Conservation (phyloP, 208 protist genomes). For the Histomonas meleagridis region DNA sequence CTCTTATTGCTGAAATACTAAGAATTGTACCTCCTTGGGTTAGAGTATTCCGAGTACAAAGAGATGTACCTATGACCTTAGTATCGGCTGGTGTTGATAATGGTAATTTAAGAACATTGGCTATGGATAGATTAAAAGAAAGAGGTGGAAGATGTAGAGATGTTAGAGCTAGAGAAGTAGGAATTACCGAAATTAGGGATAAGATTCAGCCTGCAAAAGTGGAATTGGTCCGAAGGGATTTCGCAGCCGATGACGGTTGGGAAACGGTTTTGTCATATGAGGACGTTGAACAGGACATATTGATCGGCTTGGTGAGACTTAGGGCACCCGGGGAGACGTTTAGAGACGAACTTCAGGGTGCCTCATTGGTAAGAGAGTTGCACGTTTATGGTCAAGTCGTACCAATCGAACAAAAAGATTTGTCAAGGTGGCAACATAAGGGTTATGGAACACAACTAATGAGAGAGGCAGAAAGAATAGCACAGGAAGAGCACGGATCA, state of each 20-base stretch:
- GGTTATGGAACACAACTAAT: slow-evolving; percentile 84
- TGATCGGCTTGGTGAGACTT: slow-evolving; percentile 67
- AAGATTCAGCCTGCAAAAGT: slow-evolving; percentile 59
- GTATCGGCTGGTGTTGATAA: slow-evolving; percentile 83
- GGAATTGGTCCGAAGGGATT: slow-evolving; percentile 70
- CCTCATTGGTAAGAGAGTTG: slow-evolving; percentile 74
- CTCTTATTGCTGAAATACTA: slow-evolving; percentile 79
- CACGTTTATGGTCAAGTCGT: slow-evolving; percentile 77
- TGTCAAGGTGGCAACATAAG: slow-evolving; percentile 61
- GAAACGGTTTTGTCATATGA: slow-evolving; percentile 76
- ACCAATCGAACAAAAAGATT: slow-evolving; percentile 63
- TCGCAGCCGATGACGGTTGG: slow-evolving; percentile 67
- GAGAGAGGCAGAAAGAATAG: slow-evolving; percentile 80
- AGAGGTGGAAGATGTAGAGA: slow-evolving; percentile 72
- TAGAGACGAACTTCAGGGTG: slow-evolving; percentile 63
- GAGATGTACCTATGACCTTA: slow-evolving; percentile 90
- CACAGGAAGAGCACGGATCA: slow-evolving; percentile 65
- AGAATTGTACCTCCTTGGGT: slow-evolving; percentile 88
- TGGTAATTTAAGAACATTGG: slow-evolving; percentile 84
- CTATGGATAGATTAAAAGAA: slow-evolving; percentile 68
- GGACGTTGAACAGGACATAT: slow-evolving; percentile 68
- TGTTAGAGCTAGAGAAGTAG: slow-evolving; percentile 74
- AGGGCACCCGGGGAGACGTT: slow-evolving; percentile 53
- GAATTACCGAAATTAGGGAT: not conserved
- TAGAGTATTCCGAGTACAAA: slow-evolving; percentile 84